phyloP scores from a whole-genome alignment of 257 asterid genomes.

The Perilla frutescens region DNA sequence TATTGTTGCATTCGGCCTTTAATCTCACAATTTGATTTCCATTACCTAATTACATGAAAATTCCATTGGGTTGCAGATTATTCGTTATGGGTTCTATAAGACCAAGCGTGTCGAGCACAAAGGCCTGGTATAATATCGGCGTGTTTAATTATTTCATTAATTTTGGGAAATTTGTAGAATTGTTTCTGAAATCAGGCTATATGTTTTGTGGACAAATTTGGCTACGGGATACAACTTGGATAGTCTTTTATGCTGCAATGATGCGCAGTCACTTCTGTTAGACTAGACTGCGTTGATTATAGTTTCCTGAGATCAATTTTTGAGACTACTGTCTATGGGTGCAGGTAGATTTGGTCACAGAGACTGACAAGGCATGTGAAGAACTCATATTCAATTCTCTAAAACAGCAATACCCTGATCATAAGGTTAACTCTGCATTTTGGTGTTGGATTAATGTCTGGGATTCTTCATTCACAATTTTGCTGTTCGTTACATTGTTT shows the following conservation, averaged over 20 bases:
- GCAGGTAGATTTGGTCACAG: conserved; percentile 97
- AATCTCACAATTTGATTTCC: conserved; percentile 11
- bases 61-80: conserved; percentile 53
- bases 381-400: conserved; percentile 74
- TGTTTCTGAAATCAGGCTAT: conserved; percentile 5
- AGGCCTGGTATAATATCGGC: conserved; percentile 57
- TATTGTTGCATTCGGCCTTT: not conserved
- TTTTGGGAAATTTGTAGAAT: conserved; percentile 4
- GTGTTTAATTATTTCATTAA: not conserved
- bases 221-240: not conserved
- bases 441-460: conserved; percentile 7
- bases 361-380: conserved; percentile 92
- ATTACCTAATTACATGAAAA: conserved; percentile 5
- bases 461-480: conserved; percentile 14
- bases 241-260: conserved; percentile 11
- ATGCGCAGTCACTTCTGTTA: not conserved
- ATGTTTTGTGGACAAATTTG: not conserved
- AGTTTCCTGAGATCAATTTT: not conserved
- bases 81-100: conserved; percentile 68
- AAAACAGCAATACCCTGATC: conserved; percentile 67
- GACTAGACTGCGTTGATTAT: not conserved
- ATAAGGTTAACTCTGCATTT: conserved; percentile 55
- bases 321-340: not conserved
- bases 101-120: conserved; percentile 83
- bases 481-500: not conserved